These are phyloP conservation scores for Acidiella bohemica DNA, from an alignment of 495 filamentous ascomycete genomes.

Conservation along the genomic window DNA sequence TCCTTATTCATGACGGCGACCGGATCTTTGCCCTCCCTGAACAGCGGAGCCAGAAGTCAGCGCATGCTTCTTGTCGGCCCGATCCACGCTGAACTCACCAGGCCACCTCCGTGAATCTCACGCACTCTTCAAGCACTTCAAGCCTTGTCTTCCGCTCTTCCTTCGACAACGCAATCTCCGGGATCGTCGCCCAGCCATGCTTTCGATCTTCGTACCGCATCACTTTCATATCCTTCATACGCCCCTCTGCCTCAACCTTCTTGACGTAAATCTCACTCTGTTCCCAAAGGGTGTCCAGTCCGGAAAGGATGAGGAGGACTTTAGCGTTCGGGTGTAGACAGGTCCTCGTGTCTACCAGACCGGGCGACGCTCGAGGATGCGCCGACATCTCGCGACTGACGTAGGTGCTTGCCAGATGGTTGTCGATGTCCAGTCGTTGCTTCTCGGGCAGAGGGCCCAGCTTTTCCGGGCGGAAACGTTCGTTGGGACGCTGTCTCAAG, in stretches of 20 bases:
- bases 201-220: constrained; percentile 22
- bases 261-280: constrained; percentile 27
- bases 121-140: constrained; percentile 17
- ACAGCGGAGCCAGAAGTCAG: too few relatives aligned
- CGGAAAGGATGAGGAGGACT: constrained; percentile 27
- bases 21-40: too few relatives aligned
- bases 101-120: constrained; percentile 8
- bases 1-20: constrained; percentile 8
- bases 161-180: constrained; percentile 19
- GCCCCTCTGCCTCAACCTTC: constrained; percentile 15
- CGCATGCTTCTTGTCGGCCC: too few relatives aligned
- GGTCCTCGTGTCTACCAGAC: constrained; percentile 18
- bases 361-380: constrained; percentile 20
- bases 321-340: constrained; percentile 22
- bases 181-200: constrained; percentile 30
- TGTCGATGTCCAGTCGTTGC: constrained; percentile 12
- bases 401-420: constrained; percentile 13
- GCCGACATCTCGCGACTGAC: constrained; percentile 15
- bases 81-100: constrained; percentile 12
- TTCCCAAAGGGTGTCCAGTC: constrained; percentile 25
- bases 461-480: constrained; percentile 5
- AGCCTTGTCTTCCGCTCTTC: constrained; percentile 23
- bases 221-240: constrained; percentile 20
- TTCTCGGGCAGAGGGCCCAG: constrained; percentile 10
- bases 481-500: constrained; percentile 11